These are phyloP conservation scores for Telfairia occidentalis DNA, from an alignment of 331 rosid genomes.

Conservation along the genomic window DNA sequence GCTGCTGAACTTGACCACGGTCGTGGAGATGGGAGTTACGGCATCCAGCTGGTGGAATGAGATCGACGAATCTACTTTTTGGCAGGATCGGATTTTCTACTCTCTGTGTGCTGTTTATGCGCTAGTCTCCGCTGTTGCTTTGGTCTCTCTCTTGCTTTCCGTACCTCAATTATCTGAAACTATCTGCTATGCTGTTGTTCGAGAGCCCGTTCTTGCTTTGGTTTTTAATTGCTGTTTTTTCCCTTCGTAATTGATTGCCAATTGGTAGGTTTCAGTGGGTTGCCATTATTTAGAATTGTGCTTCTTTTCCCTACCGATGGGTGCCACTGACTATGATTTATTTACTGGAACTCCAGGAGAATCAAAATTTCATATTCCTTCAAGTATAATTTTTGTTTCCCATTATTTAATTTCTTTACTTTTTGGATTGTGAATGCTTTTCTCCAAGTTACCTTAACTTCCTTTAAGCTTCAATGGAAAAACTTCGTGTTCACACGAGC, in stretches of 20 bases:
- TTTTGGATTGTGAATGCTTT: neutral
- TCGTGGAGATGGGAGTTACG: slow-evolving; percentile 24
- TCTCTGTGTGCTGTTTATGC: slow-evolving; percentile 65
- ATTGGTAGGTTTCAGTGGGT: neutral
- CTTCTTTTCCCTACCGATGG: neutral
- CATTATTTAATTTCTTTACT: neutral
- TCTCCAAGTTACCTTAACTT: neutral
- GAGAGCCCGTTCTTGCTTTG: neutral
- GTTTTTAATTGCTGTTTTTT: neutral
- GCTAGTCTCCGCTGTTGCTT: slow-evolving; percentile 60
- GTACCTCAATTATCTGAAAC: neutral
- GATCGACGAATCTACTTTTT: slow-evolving; percentile 33
- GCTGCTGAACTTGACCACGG: slow-evolving; percentile 30
- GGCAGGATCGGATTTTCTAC: slow-evolving; percentile 57
- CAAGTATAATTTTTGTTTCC: neutral
- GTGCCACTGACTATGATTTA: neutral
- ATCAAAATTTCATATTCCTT: neutral
- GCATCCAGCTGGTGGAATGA: slow-evolving; percentile 48
- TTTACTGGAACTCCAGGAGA: neutral
- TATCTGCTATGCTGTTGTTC: neutral
- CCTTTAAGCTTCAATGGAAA: neutral
- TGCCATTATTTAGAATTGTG: neutral
- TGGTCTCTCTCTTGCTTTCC: slow-evolving; percentile 26
- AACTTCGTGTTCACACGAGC: neutral
- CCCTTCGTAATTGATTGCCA: neutral